These are phyloP conservation scores for Fusarium beomiforme DNA, from an alignment of 2,329 filamentous ascomycete species.

Conservation along the genomic window DNA sequence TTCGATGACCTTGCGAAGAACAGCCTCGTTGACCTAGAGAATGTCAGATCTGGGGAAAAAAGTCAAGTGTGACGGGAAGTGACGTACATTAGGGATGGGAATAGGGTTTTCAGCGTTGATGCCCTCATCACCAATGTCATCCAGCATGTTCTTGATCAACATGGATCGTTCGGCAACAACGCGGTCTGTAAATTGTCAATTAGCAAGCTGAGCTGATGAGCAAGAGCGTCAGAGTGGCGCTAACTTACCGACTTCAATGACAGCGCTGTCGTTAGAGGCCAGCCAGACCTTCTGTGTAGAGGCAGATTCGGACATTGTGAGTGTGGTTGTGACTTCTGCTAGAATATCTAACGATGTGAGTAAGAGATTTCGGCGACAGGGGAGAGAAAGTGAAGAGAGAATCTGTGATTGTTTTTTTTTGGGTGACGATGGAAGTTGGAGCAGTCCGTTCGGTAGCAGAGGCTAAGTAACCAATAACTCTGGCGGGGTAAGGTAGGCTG, in stretches of 20 bases:
- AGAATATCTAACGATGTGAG: constrained; percentile 10
- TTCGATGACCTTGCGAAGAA: constrained; percentile 95
- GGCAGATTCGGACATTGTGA: constrained; percentile 51
- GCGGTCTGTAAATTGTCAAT: constrained; percentile 66
- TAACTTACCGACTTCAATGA: constrained; percentile 59
- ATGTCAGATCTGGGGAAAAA: constrained; percentile 25
- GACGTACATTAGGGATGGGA: constrained; percentile 83
- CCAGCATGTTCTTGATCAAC: constrained; percentile 98
- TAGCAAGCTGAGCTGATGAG: constrained; percentile 17
- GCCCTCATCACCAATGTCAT: constrained; percentile 80
- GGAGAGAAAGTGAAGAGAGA: background rate
- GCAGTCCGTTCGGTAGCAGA: constrained; percentile 21
- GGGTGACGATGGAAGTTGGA: constrained; percentile 39
- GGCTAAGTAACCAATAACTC: constrained; percentile 32
- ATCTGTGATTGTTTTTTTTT: constrained; percentile 17
- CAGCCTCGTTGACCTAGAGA: constrained; percentile 85
- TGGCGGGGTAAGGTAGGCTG: constrained; percentile 32
- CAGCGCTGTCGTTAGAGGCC: constrained; percentile 61
- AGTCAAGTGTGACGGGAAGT: constrained; percentile 2
- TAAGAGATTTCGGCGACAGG: background rate
- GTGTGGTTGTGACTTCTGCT: constrained; percentile 5
- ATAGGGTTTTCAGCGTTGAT: constrained; percentile 72
- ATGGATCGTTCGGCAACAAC: constrained; percentile 89
- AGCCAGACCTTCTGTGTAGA: constrained; percentile 58
- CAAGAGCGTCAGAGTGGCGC: constrained; percentile 18